Conservation (phyloP, 106 monocot species). For the Dendrobium chrysotoxum region DNA sequence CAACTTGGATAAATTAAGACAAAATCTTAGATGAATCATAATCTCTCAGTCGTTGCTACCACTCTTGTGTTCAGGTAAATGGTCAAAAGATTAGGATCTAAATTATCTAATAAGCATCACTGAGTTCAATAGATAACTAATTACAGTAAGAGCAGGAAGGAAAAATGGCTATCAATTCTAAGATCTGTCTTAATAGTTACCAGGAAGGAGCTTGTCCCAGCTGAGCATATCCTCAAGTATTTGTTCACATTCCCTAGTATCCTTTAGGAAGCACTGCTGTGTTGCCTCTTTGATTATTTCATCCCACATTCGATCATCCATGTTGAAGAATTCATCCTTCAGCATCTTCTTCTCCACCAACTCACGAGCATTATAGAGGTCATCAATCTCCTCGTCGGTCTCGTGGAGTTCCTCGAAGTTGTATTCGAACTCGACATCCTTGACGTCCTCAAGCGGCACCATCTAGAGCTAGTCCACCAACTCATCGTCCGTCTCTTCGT, state of each 20-base stretch:
- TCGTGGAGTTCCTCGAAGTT: constrained; percentile 80
- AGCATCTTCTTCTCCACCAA: constrained; percentile 59
- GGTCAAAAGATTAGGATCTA: neutral
- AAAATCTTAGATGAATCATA: neutral
- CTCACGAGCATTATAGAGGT: constrained; percentile 65
- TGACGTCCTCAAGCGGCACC: constrained; percentile 42
- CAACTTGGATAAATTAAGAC: neutral
- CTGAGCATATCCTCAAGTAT: constrained; percentile 96
- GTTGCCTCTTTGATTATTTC: constrained; percentile 65
- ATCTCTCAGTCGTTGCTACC: neutral
- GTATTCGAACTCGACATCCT: constrained; percentile 70
- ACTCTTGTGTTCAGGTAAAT: neutral
- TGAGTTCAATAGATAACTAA: neutral
- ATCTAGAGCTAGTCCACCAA: constrained; percentile 59
- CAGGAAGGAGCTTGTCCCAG: constrained; percentile 87
- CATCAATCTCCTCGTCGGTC: constrained; percentile 77
- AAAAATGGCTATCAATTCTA: neutral
- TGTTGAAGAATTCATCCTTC: constrained; percentile 71
- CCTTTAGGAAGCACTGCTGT: constrained; percentile 55
- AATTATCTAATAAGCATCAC: neutral
- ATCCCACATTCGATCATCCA: constrained; percentile 87
- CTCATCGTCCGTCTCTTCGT: constrained; percentile 78
- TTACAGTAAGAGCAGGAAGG: neutral
- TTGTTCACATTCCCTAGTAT: constrained; percentile 73
- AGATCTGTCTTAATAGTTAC: constrained; percentile 13